A percentile compares a stretch with the other conserved stretches of the same genome.
Conservation (phyloP, 1,284 basidiomycete genomes). For the Rhodotorula glutinis region DNA sequence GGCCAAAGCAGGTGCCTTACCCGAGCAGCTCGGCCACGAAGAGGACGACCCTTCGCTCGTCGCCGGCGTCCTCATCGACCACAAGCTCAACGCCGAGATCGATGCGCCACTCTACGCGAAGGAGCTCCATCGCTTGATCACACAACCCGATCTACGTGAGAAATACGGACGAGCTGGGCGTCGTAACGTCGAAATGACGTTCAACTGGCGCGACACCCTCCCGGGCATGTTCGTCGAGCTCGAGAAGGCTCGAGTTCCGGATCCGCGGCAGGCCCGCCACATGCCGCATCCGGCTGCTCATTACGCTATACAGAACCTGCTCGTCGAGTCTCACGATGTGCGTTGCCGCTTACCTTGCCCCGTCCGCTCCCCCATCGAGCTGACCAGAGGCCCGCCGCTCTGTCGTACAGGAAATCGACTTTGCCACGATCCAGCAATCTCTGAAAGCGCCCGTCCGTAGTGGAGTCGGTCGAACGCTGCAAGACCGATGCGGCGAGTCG, state of each 20-base stretch:
- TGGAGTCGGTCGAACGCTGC: slow-evolving; percentile 24
- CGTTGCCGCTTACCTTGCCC: background rate
- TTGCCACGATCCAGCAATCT: slow-evolving; percentile 18
- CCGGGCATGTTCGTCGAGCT: slow-evolving; percentile 23
- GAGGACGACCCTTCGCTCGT: slow-evolving; percentile 3
- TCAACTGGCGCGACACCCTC: slow-evolving; percentile 24
- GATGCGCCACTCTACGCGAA: slow-evolving; percentile 25
- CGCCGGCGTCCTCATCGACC: slow-evolving; percentile 26
- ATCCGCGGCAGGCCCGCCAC: slow-evolving; percentile 6
- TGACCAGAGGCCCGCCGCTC: background rate
- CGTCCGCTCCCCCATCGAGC: background rate
- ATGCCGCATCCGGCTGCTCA: slow-evolving; percentile 31
- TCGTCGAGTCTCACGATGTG: slow-evolving; percentile 21
- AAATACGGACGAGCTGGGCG: slow-evolving; percentile 15
- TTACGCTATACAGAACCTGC: slow-evolving; percentile 25
- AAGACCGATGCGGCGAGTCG: slow-evolving; percentile 30
- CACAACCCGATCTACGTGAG: background rate
- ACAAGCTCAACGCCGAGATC: slow-evolving; percentile 13
- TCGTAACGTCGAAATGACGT: slow-evolving; percentile 16
- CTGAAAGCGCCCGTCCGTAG: slow-evolving; percentile 20
- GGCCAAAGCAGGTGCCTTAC: slow-evolving; percentile 9
- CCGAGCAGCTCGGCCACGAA: slow-evolving; percentile 21
- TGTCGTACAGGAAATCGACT: slow-evolving; percentile 21
- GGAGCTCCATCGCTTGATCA: slow-evolving; percentile 20
- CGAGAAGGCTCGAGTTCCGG: slow-evolving; percentile 11